A percentile compares a stretch with the other conserved stretches of the same genome.
Conservation (phyloP, 345 rosid genomes). For the Salix udensis region DNA sequence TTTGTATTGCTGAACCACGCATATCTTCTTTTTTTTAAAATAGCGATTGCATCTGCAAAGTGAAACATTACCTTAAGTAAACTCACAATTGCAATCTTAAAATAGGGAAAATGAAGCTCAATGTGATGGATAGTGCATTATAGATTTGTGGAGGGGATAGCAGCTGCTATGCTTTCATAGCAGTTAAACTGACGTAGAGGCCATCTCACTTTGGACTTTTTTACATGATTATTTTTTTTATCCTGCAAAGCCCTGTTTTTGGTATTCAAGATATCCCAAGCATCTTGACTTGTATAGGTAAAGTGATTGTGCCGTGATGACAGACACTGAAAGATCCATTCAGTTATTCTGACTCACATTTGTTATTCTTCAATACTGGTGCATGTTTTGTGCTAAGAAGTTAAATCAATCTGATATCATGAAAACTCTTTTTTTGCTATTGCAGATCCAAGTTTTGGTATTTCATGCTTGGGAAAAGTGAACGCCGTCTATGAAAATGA, state of each 20-base stretch:
- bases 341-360: background rate
- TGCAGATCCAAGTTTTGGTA: conserved; percentile 77
- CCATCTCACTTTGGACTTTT: background rate
- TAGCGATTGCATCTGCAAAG: background rate
- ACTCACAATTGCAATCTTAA: background rate
- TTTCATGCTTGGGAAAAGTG: conserved; percentile 71
- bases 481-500: conserved; percentile 62
- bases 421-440: background rate
- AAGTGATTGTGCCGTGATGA: background rate
- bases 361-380: background rate
- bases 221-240: too few relatives aligned
- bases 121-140: too few relatives aligned
- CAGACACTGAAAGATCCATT: background rate
- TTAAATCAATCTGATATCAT: background rate
- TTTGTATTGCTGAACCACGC: background rate
- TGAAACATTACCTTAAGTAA: background rate
- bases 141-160: too few relatives aligned
- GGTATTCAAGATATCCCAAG: background rate
- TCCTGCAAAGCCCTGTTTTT: too few relatives aligned
- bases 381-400: too few relatives aligned
- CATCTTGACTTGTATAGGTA: background rate
- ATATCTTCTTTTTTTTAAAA: too few relatives aligned
- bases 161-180: too few relatives aligned
- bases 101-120: background rate
- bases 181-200: too few relatives aligned